These are phyloP conservation scores for Plasmopara viticola DNA, from an alignment of 352 stramenopile species.

Conservation along the genomic window DNA sequence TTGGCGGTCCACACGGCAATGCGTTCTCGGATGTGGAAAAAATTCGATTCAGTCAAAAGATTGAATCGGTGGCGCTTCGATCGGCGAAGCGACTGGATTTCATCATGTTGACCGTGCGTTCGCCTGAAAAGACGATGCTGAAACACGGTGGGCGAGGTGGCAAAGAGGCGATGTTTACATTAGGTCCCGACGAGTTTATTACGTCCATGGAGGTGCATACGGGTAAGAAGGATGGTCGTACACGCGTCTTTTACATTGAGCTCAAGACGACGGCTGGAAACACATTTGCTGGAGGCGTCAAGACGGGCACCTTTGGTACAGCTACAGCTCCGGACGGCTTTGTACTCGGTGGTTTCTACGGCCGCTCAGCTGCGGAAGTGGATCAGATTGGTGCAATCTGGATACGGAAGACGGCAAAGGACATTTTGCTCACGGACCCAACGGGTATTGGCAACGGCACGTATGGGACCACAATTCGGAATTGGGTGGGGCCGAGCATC, in stretches of 20 bases:
- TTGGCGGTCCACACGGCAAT: constrained; percentile 11
- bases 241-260: constrained; percentile 11
- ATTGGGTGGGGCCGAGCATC: constrained; percentile 18
- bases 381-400: constrained; percentile 22
- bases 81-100: constrained; percentile 5
- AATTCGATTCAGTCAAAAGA: constrained; percentile 12
- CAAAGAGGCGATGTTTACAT: constrained; percentile 4
- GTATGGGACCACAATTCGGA: constrained; percentile 21
- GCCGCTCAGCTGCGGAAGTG: constrained; percentile 10
- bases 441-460: constrained; percentile 9
- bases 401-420: constrained; percentile 13
- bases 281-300: constrained; percentile 7
- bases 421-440: constrained; percentile 9
- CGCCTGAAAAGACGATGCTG: constrained; percentile 5
- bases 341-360: constrained; percentile 17
- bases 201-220: constrained; percentile 19
- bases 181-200: constrained; percentile 14
- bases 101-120: constrained; percentile 2
- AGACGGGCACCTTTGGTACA: not conserved
- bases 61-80: constrained; percentile 16
- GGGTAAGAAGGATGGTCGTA: constrained; percentile 11
- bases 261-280: constrained; percentile 10
- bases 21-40: constrained; percentile 19
- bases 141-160: constrained; percentile 11
- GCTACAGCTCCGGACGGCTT: constrained; percentile 11